Conservation (phyloP, 176 grass and related monocot species). For the Ensete ventricosum region DNA sequence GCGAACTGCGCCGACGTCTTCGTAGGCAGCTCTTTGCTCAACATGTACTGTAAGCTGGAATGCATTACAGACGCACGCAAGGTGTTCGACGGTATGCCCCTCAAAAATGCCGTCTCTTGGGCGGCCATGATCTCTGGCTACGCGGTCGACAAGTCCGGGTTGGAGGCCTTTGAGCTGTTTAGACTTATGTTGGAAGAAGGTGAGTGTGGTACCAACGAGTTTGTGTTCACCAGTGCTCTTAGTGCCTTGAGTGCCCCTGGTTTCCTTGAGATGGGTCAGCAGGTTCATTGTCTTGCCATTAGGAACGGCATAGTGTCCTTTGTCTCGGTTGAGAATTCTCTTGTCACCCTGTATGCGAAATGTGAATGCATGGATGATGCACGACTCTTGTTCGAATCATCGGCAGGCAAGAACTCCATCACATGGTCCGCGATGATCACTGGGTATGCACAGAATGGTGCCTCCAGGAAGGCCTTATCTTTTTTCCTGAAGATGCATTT, state of each 20-base stretch:
- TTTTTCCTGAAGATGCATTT: conserved; percentile 59
- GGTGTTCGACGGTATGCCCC: conserved; percentile 52
- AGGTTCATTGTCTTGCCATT: conserved; percentile 42
- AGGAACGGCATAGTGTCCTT: conserved; percentile 44
- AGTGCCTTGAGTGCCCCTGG: conserved; percentile 45
- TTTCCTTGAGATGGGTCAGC: conserved; percentile 38
- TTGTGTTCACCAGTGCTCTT: conserved; percentile 42
- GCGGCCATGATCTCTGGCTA: conserved; percentile 55
- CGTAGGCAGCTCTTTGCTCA: conserved; percentile 40
- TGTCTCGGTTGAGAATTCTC: conserved; percentile 55
- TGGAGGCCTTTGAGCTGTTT: conserved; percentile 45
- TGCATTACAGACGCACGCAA: conserved; percentile 33
- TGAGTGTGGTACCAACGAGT: conserved; percentile 37
- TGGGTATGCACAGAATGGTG: conserved; percentile 55
- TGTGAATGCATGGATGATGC: conserved; percentile 42
- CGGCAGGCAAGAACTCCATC: conserved; percentile 47
- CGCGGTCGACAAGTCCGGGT: conserved; percentile 30
- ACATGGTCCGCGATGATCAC: conserved; percentile 76
- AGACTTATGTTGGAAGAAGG: conserved; percentile 38
- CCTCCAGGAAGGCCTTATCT: conserved; percentile 26
- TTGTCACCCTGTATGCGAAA: conserved; percentile 65
- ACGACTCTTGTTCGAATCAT: conserved; percentile 37
- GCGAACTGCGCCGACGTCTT: conserved; percentile 33
- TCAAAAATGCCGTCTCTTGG: conserved; percentile 50
- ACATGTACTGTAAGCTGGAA: conserved; percentile 59